Evolutionary conservation across 345 rosid species (phyloP).

Genomic region (Crucihimalaya himalaica): DNA sequence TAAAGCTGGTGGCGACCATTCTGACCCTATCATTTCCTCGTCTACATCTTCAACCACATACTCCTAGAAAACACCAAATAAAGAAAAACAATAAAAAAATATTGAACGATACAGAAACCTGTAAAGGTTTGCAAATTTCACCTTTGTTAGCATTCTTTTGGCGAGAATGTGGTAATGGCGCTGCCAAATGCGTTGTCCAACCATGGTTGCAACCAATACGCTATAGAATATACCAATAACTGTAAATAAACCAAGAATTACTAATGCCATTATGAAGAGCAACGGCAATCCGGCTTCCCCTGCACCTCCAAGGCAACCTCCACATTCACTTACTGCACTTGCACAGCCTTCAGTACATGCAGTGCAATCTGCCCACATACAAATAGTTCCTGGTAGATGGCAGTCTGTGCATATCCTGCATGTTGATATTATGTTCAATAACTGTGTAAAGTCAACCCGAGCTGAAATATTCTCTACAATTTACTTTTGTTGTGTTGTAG

Average conservation of each 20-base stretch:
- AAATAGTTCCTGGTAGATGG: constrained; percentile 96
- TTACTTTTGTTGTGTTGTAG: neutral
- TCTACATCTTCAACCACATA: constrained; percentile 99
- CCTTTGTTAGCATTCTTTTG: constrained; percentile 97
- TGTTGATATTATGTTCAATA: neutral
- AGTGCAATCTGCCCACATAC: constrained; percentile 99
- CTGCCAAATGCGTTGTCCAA: constrained; percentile 99
- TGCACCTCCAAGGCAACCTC: constrained; percentile 98
- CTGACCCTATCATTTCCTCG: constrained; percentile 78
- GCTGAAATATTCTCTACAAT: neutral
- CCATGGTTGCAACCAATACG: constrained; percentile 98
- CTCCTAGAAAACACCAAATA: constrained; percentile 53
- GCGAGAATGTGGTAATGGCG: constrained; percentile 98
- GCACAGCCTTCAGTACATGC: constrained; percentile 97
- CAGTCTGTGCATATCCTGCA: constrained; percentile 97
- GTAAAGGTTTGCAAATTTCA: constrained; percentile 24
- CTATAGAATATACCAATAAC: constrained; percentile 96
- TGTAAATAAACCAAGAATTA: constrained; percentile 88
- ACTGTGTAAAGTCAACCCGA: neutral
- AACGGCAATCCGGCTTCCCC: constrained; percentile 98
- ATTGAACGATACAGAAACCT: neutral
- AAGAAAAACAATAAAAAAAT: neutral
- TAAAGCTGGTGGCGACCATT: constrained; percentile 89
- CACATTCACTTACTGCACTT: constrained; percentile 88
- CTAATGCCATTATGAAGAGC: constrained; percentile 75